Evolutionary conservation across 2,329 filamentous ascomycete genomes (phyloP), one percentile per base, ranked within the genome.

Genomic region (Sporothrix brunneoviolacea): DNA sequence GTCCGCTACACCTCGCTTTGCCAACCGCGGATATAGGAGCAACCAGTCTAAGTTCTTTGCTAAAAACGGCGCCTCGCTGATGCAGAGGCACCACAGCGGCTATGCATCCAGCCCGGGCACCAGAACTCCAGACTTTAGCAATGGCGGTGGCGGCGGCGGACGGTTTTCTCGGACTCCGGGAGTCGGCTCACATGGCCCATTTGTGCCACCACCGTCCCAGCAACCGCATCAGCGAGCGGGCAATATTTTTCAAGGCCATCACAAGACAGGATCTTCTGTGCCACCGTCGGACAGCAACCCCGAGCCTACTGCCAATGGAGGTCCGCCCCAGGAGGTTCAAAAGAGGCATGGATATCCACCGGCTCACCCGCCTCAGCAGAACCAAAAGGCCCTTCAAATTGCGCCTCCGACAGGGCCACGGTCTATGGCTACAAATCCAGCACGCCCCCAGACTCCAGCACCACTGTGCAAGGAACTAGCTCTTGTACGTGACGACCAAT

Each of bases 11-110:
- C 47, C 39, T 21, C 47, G 22, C 13, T 19, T 32, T 24, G 7
- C 27, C n/a, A 32, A 15, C 19, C 19, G 3, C 6, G 21, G n/a
- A 12, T 28, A 16, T 8, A 42, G 37, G 27, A 44, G 13, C 37
- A 51, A n/a, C 16, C 49, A 46, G 18, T 46, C 49, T 8, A 41
- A 40, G 15, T 51, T 51, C 36, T 46, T 51, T 18, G 21, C 12
- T 2, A 40, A 18, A n/a, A 46, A 37, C 8, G 27, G 49, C 6
- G 16, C 16, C 19, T 28, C 42, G 1, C 7, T 40, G 19, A 13
- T 28, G 15, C n/a, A 33, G n/a, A 15, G 42, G 19, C 28, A 13
- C 4, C 49, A 18, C 1, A 36, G 35, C n/a, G 41, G 22, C 16
- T 38, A 32, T 16, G 39, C 33, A 8, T 5, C 4, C 18, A 41